Conservation (phyloP, 2,329 filamentous ascomycete species). For the Rachicladosporium sp. region DNA sequence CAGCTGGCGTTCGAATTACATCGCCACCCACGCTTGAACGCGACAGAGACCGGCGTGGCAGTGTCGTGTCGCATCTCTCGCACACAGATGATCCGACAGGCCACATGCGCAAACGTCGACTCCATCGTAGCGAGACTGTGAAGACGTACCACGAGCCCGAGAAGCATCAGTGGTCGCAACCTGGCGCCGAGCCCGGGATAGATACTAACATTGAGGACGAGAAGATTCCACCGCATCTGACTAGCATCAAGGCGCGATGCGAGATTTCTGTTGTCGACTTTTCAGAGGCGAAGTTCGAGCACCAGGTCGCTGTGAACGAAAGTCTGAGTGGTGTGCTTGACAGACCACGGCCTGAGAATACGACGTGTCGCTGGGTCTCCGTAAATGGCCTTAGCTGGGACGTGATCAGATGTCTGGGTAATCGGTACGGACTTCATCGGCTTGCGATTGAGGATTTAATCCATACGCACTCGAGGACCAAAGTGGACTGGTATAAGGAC, state of each 20-base stretch:
- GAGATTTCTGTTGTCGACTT: slow-evolving; percentile 85
- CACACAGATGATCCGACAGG: slow-evolving; percentile 1
- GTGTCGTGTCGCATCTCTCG: slow-evolving; percentile 1
- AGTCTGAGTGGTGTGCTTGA: slow-evolving; percentile 56
- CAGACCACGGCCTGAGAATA: slow-evolving; percentile 53
- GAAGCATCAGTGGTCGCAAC: slow-evolving; percentile 28
- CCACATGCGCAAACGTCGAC: slow-evolving; percentile 3
- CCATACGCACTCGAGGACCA: slow-evolving; percentile 73
- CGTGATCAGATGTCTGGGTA: slow-evolving; percentile 70
- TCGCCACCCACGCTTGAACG: not conserved
- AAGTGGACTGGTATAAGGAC: slow-evolving; percentile 74
- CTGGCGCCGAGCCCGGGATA: slow-evolving; percentile 38
- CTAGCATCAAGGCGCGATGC: slow-evolving; percentile 49
- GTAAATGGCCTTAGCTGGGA: slow-evolving; percentile 95
- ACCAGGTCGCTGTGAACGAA: slow-evolving; percentile 59
- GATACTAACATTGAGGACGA: slow-evolving; percentile 32
- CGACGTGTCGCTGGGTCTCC: slow-evolving; percentile 86
- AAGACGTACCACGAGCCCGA: slow-evolving; percentile 29
- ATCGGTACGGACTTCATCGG: slow-evolving; percentile 66
- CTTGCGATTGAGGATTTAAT: slow-evolving; percentile 84
- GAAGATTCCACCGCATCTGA: slow-evolving; percentile 23
- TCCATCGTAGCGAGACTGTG: slow-evolving; percentile 32
- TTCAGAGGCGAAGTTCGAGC: slow-evolving; percentile 55
- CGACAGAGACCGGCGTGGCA: slow-evolving; percentile 4
- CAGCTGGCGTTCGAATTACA: too few relatives aligned